Evolutionary conservation across 768 basidiomycete species (phyloP).

Genomic region (Trametes elegans): DNA sequence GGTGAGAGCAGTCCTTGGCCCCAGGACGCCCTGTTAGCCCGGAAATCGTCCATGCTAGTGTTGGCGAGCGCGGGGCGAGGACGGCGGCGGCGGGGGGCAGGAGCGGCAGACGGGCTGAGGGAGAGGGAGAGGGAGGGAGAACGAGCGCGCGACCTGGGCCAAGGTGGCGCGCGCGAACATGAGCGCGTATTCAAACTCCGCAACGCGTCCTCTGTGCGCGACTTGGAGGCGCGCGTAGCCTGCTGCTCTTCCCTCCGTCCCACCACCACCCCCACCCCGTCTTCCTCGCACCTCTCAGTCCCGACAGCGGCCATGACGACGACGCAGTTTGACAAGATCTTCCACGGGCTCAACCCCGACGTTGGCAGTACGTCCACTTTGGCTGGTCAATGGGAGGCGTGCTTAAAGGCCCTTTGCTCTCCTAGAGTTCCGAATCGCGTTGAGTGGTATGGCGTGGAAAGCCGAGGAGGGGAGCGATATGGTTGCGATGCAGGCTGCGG

Average conservation of each 20-base stretch:
- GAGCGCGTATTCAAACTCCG: conserved; percentile 27
- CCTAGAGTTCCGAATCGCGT: conserved; percentile 82
- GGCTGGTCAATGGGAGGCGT: not conserved
- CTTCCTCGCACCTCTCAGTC: conserved; percentile 16
- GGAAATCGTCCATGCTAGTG: conserved; percentile 6
- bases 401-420: conserved; percentile 5
- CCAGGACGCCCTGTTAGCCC: conserved; percentile 9
- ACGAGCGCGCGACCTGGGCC: not conserved
- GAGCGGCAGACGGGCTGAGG: conserved; percentile 1
- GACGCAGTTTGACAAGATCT: conserved; percentile 86
- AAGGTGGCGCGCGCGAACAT: conserved; percentile 17
- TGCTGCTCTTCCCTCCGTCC: conserved; percentile 4
- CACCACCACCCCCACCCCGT: conserved; percentile 22
- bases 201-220: conserved; percentile 28
- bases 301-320: conserved; percentile 50
- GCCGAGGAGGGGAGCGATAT: conserved; percentile 65
- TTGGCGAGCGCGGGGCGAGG: not conserved
- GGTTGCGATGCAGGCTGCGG: conserved; percentile 59
- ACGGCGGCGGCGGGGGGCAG: not conserved
- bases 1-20: conserved; percentile 9
- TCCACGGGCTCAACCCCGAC: conserved; percentile 67
- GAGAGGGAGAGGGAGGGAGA: not conserved
- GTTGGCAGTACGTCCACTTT: conserved; percentile 72
- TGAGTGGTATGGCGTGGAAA: conserved; percentile 94
- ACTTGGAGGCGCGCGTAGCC: conserved; percentile 16